Conservation (phyloP, 169 alveolate species). For the Besnoitia besnoiti region DNA sequence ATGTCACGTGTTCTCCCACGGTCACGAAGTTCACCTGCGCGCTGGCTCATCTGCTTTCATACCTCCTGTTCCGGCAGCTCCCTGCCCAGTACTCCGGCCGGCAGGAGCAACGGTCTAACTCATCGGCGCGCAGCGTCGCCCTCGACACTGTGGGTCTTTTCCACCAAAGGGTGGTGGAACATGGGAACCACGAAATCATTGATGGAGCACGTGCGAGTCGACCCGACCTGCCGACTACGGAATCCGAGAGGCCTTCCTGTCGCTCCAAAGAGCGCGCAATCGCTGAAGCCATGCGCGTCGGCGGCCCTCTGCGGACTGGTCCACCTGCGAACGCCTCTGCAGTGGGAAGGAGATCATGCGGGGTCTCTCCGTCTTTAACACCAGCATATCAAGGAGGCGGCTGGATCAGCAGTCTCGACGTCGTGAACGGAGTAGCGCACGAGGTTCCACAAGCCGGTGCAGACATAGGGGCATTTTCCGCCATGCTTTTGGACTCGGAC, state of each 20-base stretch:
- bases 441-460: conserved; percentile 12
- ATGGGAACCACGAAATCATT: no score
- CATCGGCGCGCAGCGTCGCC: no score
- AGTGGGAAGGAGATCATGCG: background rate
- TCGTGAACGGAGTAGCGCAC: background rate
- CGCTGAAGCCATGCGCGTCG: background rate
- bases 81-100: background rate
- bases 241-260: background rate
- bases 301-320: background rate
- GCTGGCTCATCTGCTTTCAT: background rate
- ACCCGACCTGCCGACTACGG: background rate
- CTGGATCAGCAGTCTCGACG: background rate
- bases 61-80: conserved; percentile 9
- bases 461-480: background rate
- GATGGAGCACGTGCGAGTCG: background rate
- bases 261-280: background rate
- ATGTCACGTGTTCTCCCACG: background rate
- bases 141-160: no score
- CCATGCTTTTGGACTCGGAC: background rate
- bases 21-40: conserved; percentile 24
- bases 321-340: background rate
- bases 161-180: no score
- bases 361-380: background rate
- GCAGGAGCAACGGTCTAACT: background rate
- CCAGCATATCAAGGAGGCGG: background rate